Evolutionary conservation across 768 basidiomycete species (phyloP).

Genomic region (Termitomyces sp.): DNA sequence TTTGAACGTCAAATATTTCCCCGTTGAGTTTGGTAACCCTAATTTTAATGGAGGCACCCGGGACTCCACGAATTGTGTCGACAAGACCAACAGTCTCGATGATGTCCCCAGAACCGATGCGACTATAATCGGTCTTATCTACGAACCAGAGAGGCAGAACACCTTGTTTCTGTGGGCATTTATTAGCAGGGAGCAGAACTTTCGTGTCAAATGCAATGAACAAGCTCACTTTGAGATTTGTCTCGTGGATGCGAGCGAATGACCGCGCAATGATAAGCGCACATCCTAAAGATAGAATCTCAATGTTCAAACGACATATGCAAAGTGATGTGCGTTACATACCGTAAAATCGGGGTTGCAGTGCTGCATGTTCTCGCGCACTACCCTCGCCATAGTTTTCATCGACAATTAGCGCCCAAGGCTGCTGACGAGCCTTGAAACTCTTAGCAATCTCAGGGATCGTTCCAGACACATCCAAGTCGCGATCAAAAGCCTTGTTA

Average conservation of each 20-base stretch:
- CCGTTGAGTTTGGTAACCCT: constrained; percentile 69
- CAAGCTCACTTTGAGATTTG: constrained; percentile 79
- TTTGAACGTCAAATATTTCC: constrained; percentile 61
- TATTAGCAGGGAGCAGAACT: constrained; percentile 11
- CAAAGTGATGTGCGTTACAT: constrained; percentile 12
- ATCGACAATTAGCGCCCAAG: constrained; percentile 93
- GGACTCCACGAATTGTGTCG: constrained; percentile 53
- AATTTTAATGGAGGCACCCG: constrained; percentile 49
- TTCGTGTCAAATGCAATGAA: not conserved
- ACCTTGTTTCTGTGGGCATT: constrained; percentile 82
- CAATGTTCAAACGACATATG: not conserved
- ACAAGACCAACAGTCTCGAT: constrained; percentile 84
- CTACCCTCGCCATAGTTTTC: constrained; percentile 99
- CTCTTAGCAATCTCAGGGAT: constrained; percentile 91
- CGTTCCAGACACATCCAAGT: constrained; percentile 62
- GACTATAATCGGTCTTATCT: constrained; percentile 81
- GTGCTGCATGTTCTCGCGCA: constrained; percentile 95
- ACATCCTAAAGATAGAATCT: constrained; percentile 53
- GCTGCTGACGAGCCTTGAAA: constrained; percentile 78
- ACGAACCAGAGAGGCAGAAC: constrained; percentile 93
- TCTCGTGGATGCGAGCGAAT: constrained; percentile 98
- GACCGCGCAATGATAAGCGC: constrained; percentile 86
- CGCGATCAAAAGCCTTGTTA: constrained; percentile 86
- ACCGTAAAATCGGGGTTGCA: constrained; percentile 96
- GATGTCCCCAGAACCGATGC: constrained; percentile 79